These are phyloP conservation scores for Irpex sp. DNA, from an alignment of 1,284 basidiomycete species.

Conservation along the genomic window DNA sequence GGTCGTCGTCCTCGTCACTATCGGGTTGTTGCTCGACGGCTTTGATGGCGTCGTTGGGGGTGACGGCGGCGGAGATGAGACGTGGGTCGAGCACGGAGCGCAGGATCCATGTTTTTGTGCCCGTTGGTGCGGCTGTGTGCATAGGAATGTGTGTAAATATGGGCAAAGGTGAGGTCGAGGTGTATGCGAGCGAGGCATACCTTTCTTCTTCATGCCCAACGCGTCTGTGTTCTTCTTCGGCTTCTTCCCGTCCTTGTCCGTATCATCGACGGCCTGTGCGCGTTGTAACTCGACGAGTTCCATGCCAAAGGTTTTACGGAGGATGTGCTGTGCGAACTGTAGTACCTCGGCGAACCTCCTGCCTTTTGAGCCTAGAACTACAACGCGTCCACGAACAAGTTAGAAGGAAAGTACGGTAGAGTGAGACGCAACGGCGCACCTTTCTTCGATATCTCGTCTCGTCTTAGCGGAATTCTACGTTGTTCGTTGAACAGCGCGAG, in stretches of 20 bases:
- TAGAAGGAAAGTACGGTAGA: neutral
- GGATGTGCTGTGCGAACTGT: constrained; percentile 51
- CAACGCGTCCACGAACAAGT: too few relatives aligned
- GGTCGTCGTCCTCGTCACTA: constrained; percentile 30
- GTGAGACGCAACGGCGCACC: constrained; percentile 32
- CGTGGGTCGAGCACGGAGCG: constrained; percentile 55
- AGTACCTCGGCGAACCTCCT: constrained; percentile 59
- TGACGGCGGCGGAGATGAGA: constrained; percentile 56
- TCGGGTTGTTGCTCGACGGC: constrained; percentile 52
- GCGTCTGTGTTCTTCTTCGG: constrained; percentile 34
- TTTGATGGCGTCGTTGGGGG: constrained; percentile 52
- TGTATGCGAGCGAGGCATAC: constrained; percentile 22
- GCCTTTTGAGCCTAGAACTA: constrained; percentile 58
- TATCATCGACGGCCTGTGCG: constrained; percentile 45
- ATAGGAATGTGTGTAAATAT: neutral
- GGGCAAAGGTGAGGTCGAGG: neutral
- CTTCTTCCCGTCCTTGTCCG: constrained; percentile 24
- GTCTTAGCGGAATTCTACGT: constrained; percentile 51
- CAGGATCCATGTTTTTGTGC: constrained; percentile 74
- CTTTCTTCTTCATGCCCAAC: constrained; percentile 55
- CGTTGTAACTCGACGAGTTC: constrained; percentile 68
- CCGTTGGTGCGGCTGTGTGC: constrained; percentile 43
- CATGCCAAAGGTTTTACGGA: constrained; percentile 66
- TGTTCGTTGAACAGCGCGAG: constrained; percentile 73
- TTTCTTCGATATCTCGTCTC: constrained; percentile 80